phyloP scores from a whole-genome alignment of 345 rosid species.

The Eucalyptus tenuipes region DNA sequence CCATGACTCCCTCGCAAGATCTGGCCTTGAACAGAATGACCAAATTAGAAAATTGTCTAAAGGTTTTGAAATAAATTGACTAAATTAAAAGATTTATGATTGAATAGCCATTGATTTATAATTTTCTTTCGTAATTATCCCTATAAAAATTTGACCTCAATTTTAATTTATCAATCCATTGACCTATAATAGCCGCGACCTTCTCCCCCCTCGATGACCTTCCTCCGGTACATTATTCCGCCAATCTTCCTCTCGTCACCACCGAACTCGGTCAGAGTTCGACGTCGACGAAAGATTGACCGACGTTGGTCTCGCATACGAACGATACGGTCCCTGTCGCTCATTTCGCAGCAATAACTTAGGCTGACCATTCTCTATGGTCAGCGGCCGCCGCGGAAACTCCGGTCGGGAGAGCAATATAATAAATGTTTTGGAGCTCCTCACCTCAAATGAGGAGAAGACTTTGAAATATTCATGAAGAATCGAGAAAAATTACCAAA shows the following conservation, averaged over 20 bases:
- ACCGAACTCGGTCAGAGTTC: neutral
- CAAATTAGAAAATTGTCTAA: neutral
- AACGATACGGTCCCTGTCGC: neutral
- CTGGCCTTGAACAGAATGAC: fast-evolving
- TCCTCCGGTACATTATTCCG: neutral
- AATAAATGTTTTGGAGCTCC: neutral
- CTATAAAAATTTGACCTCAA: neutral
- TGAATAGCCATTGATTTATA: fast-evolving
- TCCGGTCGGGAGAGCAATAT: neutral
- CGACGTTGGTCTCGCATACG: neutral
- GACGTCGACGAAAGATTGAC: neutral
- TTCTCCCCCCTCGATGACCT: neutral
- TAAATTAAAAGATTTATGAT: neutral
- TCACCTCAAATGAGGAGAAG: neutral
- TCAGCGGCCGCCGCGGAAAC: neutral
- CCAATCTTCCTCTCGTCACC: neutral
- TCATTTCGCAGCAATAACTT: neutral
- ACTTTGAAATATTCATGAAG: neutral
- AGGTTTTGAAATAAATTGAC: neutral
- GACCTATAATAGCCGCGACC: neutral
- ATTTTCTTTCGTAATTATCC: neutral
- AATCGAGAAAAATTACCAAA: neutral
- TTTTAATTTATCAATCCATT: neutral
- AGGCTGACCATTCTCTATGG: neutral
- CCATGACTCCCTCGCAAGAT: neutral